Evolutionary conservation across 2,329 filamentous ascomycete species (phyloP), one percentile per base, ranked within the genome.

Genomic region (Rugonectria rugulosa): DNA sequence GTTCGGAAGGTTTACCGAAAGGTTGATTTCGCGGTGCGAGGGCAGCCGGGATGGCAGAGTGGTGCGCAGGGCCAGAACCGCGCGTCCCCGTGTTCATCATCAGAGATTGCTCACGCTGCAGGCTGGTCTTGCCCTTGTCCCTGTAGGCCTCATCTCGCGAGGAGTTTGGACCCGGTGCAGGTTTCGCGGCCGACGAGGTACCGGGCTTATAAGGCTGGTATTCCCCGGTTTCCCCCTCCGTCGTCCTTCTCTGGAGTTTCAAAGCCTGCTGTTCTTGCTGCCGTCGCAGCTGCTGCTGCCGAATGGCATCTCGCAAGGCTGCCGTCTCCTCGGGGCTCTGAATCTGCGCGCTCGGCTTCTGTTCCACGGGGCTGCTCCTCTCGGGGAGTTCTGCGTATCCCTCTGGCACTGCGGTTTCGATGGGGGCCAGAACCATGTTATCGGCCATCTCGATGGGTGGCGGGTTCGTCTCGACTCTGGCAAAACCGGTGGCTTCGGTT

Each of bases 381-480:
- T 72, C 67, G 3, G 76, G 72, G 21, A 81, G 56, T 67, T 83
- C 76, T 20, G 75, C 72, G 41, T 72, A 60, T 6, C 63, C 67
- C 55, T 29, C 59, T 12, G 66, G 55, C 27, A 56, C 29, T 4
- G 63, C 55, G 7, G 69, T 72, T 56, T 76, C 71, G 17, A 75
- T 71, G 1, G 75, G 72, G 1, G 74, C 72, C 5, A 76, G 62
- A 6, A 75, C 61, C 6, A 69, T 68, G 21, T 72, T 72, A 41
- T 75, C 76, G 1, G 70, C 74, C 59, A 82, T 74, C 62, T 82
- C 80, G 4, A 80, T 72, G 0, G 79, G 76, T 0, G 75, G 67
- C 1, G 79, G 79, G 34, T 80, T 70, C 11, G 65, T 68, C 57
- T 82, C 79, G 6, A 77, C 71, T 1, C 67, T 66, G 6, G 79